Evolutionary conservation across 2,329 filamentous ascomycete species (phyloP), one percentile per base, ranked within the genome.

Genomic region (Pleomassaria siparia): DNA sequence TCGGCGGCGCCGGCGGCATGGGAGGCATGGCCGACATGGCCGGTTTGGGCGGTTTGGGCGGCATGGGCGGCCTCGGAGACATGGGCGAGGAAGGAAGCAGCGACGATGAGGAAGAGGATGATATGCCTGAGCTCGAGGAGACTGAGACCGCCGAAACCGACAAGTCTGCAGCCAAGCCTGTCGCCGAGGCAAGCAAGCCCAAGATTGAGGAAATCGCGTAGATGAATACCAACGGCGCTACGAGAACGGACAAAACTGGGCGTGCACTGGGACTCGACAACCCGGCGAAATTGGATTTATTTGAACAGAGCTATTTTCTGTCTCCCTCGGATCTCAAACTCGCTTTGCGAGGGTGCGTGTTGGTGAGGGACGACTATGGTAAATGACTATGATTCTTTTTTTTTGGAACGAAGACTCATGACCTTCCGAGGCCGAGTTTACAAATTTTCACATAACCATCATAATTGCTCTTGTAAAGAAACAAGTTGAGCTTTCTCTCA

Each of bases 51-150:
- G 74, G 67, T 39, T 60, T 71, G 53, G 63, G 60, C 37, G 63
- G 51, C 48, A 57, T 68, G 56, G 69, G 55, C 32, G 74, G 67
- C 30, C 30, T 33, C 15, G 58, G 54, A 36, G 30, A 37, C 13
- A 50, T 49, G 25, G 69, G 62, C 36, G 74, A 62, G 12, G 69
- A 64, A 9, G 74, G 68, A n/a, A 77, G 76, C 5, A 77, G 79
- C 18, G 77, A 79, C 2, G 81, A 80, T 2, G 86, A 89, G 43
- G 88, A 90, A 3, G 89, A 77, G 46, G 74, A 76, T n/a, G 74
- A 92, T n/a, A 91, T 95, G 85, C 90, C 91, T 48, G 83, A 83
- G 59, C 83, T 95, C 15, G 71, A 73, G 56, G 62, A 66, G n/a
- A 13, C 35, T 42, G 66, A 70, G 16, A 63, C 66, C 40, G 58